phyloP scores from a whole-genome alignment of 345 rosid genomes.

The Garcia nutans region DNA sequence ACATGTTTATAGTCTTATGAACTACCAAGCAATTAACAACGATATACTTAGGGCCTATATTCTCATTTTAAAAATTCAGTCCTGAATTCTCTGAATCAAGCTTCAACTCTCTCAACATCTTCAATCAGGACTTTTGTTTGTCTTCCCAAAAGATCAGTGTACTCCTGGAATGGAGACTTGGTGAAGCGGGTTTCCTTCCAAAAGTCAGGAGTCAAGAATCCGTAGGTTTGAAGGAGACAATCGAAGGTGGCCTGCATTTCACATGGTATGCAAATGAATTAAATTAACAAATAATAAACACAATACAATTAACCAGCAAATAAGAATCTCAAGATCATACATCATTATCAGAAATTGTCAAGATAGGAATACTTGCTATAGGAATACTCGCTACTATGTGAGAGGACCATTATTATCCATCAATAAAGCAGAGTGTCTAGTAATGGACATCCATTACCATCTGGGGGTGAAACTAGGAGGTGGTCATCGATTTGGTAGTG shows the following conservation, averaged over 20 bases:
- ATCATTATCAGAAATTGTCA: no score
- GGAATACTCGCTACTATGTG: no score
- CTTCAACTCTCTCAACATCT: conserved; percentile 31
- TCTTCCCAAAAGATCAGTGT: conserved; percentile 49
- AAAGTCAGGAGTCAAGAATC: conserved; percentile 77
- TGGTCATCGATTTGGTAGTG: neutral
- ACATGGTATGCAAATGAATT: neutral
- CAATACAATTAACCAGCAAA: neutral
- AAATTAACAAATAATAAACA: neutral
- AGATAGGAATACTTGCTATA: no score
- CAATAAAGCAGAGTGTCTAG: neutral
- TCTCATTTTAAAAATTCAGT: neutral
- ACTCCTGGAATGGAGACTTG: conserved; percentile 63
- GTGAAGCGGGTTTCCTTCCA: conserved; percentile 63
- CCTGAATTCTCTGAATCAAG: neutral
- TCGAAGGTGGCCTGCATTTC: conserved; percentile 60
- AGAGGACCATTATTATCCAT: no score
- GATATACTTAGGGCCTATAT: neutral
- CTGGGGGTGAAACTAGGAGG: no score
- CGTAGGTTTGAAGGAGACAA: conserved; percentile 64
- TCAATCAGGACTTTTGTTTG: conserved; percentile 40
- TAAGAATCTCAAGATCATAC: neutral
- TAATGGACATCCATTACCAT: neutral
- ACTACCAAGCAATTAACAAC: neutral
- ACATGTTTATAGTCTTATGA: conserved; percentile 4